These are phyloP conservation scores for Butyriboletus loyo DNA, from an alignment of 768 basidiomycete genomes.

Conservation along the genomic window DNA sequence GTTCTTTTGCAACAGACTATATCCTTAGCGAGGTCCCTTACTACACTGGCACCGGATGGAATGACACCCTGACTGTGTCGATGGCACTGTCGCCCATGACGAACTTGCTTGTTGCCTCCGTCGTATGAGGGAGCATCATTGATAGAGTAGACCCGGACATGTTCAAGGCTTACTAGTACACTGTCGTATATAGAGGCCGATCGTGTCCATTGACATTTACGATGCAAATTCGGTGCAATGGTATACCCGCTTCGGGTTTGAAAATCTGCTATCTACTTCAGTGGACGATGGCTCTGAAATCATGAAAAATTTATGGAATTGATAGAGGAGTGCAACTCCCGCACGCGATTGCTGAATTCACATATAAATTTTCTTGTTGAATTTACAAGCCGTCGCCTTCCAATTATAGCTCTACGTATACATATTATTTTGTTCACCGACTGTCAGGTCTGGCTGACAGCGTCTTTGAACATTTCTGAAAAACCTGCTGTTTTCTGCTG, in stretches of 20 bases:
- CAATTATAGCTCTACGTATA: too few relatives aligned
- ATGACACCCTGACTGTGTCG: conserved; percentile 37
- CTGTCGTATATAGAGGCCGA: conserved; percentile 44
- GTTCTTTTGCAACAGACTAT: conserved; percentile 44
- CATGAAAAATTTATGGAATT: too few relatives aligned
- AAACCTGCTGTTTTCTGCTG: background rate
- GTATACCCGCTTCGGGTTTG: conserved; percentile 67
- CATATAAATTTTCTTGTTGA: too few relatives aligned
- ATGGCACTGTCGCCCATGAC: conserved; percentile 25
- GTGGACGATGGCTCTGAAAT: conserved; percentile 75
- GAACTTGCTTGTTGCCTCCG: conserved; percentile 10
- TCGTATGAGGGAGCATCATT: too few relatives aligned
- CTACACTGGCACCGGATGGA: conserved; percentile 31
- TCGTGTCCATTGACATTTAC: conserved; percentile 63
- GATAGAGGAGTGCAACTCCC: too few relatives aligned
- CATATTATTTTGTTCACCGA: too few relatives aligned
- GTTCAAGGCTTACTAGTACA: too few relatives aligned
- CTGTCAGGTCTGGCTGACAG: too few relatives aligned
- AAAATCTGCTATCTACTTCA: conserved; percentile 71
- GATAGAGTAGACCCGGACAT: too few relatives aligned
- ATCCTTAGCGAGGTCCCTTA: conserved; percentile 34
- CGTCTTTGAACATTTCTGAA: background rate
- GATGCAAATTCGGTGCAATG: conserved; percentile 87
- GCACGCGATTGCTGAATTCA: too few relatives aligned
- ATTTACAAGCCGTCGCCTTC: conserved; percentile 13